Evolutionary conservation across 169 alveolate species (phyloP).

Genomic region (Plasmodium gonderi): DNA sequence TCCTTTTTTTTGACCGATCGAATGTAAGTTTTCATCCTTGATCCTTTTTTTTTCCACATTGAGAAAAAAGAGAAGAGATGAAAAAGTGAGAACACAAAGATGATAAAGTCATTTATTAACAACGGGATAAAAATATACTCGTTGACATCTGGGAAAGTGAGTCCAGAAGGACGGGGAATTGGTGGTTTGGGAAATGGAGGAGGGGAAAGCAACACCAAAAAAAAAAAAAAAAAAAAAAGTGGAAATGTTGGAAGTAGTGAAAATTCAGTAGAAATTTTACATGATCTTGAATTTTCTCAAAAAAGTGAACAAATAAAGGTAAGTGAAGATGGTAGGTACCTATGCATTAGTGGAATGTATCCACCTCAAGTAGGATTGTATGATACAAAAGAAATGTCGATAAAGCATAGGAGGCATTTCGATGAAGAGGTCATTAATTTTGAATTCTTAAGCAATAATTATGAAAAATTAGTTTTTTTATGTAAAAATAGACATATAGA

Average conservation of each 20-base stretch:
- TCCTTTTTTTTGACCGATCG: neutral
- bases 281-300: conserved; percentile 85
- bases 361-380: conserved; percentile 86
- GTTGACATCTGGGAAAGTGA: conserved; percentile 40
- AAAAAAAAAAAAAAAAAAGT: conserved; percentile 2
- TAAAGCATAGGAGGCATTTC: conserved; percentile 84
- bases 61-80: no score
- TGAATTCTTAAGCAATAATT: conserved; percentile 79
- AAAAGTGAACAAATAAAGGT: conserved; percentile 81
- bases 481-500: conserved; percentile 79
- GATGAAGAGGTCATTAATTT: conserved; percentile 82
- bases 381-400: conserved; percentile 81
- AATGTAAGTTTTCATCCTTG: no score
- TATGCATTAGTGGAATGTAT: conserved; percentile 82
- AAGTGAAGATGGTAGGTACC: conserved; percentile 81
- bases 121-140: conserved; percentile 69
- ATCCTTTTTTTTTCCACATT: neutral
- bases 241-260: neutral
- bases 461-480: conserved; percentile 81
- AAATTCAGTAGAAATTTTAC: conserved; percentile 78
- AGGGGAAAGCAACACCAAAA: neutral
- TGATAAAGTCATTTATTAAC: conserved; percentile 67
- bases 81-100: neutral
- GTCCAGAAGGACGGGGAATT: conserved; percentile 7
- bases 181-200: neutral